These are phyloP conservation scores for Lablab purpureus DNA, from an alignment of 306 rosid genomes.

Conservation along the genomic window DNA sequence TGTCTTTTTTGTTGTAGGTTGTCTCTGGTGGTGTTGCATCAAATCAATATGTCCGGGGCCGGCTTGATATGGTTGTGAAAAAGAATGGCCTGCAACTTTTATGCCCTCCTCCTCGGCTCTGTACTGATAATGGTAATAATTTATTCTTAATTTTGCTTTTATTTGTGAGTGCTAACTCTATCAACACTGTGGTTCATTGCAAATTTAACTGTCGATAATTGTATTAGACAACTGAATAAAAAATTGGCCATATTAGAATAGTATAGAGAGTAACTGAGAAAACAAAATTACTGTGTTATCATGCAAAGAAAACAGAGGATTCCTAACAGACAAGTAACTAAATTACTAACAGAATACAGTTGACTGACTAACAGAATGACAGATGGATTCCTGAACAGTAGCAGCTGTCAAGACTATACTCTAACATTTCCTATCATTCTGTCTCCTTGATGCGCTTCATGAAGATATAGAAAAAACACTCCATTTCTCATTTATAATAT, in stretches of 20 bases:
- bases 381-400: too few species aligned
- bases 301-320: too few species aligned
- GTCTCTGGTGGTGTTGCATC: slow-evolving; percentile 98
- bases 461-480: not conserved
- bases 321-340: too few species aligned
- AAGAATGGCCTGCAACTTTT: slow-evolving; percentile 72
- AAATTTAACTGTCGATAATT: not conserved
- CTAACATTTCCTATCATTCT: not conserved
- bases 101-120: slow-evolving; percentile 96
- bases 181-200: slow-evolving; percentile 24
- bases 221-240: not conserved
- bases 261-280: too few species aligned
- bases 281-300: too few species aligned
- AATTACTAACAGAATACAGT: too few species aligned
- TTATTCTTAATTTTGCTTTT: slow-evolving; percentile 36
- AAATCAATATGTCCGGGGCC: slow-evolving; percentile 81
- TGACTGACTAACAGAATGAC: too few species aligned
- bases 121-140: slow-evolving; percentile 91
- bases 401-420: too few species aligned
- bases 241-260: slow-evolving; percentile 1
- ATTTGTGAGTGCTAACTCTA: slow-evolving; percentile 30
- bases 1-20: slow-evolving; percentile 63
- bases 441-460: not conserved
- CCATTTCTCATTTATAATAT: not conserved
- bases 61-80: slow-evolving; percentile 75